Conservation (phyloP, 768 basidiomycete genomes). For the Xerocomellus amylosporus region DNA sequence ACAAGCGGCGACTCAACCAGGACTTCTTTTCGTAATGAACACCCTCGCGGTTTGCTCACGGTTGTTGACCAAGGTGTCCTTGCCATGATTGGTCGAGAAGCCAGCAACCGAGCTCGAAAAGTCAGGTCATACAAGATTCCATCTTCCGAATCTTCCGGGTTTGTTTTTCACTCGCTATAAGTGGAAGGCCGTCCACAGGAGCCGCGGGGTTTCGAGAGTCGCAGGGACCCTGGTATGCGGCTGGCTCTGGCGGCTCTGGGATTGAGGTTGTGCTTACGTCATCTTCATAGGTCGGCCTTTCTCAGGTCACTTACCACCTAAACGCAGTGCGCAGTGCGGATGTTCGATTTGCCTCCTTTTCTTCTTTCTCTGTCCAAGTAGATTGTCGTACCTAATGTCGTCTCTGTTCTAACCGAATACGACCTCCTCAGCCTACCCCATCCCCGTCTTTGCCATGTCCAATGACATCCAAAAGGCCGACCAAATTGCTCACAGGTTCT, state of each 20-base stretch:
- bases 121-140: too few relatives aligned
- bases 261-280: conserved; percentile 25
- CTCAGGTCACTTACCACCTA: conserved; percentile 12
- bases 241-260: conserved; percentile 11
- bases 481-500: conserved; percentile 82
- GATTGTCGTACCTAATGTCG: conserved; percentile 32
- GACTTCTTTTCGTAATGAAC: not conserved
- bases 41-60: not conserved
- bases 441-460: conserved; percentile 41
- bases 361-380: conserved; percentile 13
- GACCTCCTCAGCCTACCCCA: conserved; percentile 2
- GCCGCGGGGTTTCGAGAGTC: conserved; percentile 1
- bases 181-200: not conserved
- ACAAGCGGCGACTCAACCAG: not conserved
- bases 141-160: too few relatives aligned
- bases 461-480: conserved; percentile 67
- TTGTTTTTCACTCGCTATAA: too few relatives aligned
- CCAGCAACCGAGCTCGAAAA: too few relatives aligned
- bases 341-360: conserved; percentile 22
- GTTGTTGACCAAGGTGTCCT: not conserved
- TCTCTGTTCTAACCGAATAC: conserved; percentile 23
- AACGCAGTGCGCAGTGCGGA: conserved; percentile 18
- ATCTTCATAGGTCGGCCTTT: conserved; percentile 16
- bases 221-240: too few relatives aligned
- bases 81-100: not conserved